phyloP scores from a whole-genome alignment of 352 stramenopile genomes.

The Globisporangium iwayamae region DNA sequence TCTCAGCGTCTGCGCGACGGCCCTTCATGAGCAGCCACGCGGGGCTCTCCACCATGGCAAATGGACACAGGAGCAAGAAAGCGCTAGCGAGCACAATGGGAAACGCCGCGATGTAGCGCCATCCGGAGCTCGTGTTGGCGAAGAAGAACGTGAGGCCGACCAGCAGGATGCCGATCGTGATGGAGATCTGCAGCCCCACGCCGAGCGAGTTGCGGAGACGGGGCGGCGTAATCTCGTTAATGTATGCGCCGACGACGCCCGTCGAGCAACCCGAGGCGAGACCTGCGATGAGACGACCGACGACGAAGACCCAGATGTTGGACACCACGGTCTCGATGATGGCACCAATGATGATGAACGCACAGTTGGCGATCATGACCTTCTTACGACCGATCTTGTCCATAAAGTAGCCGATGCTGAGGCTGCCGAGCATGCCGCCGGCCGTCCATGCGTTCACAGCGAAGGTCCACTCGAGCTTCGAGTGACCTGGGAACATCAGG shows the following conservation, averaged over 20 bases:
- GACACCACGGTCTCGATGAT: conserved; percentile 24
- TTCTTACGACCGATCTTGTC: conserved; percentile 28
- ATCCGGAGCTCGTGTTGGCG: conserved; percentile 39
- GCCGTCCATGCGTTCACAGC: conserved; percentile 38
- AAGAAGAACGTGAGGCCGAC: conserved; percentile 57
- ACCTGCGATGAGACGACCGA: conserved; percentile 35
- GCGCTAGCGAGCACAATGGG: conserved; percentile 27
- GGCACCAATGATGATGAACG: conserved; percentile 29
- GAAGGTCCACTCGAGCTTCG: conserved; percentile 33
- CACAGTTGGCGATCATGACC: conserved; percentile 6
- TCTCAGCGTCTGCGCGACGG: conserved; percentile 22
- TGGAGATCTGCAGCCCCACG: conserved; percentile 38
- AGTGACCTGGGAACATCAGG: conserved; percentile 34
- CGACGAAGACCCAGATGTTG: conserved; percentile 28
- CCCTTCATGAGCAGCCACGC: conserved; percentile 38
- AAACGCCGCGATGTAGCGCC: conserved; percentile 38
- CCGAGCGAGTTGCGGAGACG: conserved; percentile 31
- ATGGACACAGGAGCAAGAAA: conserved; percentile 22
- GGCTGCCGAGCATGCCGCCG: conserved; percentile 37
- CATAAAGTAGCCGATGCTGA: conserved; percentile 23
- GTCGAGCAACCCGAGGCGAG: conserved; percentile 37
- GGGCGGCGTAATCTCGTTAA: conserved; percentile 46
- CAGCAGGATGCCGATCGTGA: conserved; percentile 43
- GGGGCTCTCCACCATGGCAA: conserved; percentile 35
- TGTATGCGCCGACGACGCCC: conserved; percentile 26